Evolutionary conservation across 2,329 filamentous ascomycete genomes (phyloP).

Genomic region (Ramularia endophylla): DNA sequence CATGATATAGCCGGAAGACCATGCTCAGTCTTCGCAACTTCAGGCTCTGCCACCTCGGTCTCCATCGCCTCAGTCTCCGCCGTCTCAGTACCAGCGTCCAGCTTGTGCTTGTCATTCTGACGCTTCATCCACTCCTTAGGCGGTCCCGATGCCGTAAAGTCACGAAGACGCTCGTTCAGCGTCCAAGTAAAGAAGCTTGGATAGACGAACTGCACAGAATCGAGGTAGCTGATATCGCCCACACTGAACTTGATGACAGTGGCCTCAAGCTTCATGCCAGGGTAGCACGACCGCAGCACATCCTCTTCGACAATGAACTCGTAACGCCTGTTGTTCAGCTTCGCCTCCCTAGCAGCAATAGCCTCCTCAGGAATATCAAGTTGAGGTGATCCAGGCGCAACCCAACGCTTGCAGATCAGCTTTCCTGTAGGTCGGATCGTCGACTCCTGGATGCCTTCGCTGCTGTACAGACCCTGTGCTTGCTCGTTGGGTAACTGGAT

Average conservation of each 20-base stretch:
- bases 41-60: conserved; percentile 10
- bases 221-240: conserved; percentile 30
- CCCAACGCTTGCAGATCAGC: conserved; percentile 47
- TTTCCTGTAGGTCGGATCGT: conserved; percentile 49
- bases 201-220: conserved; percentile 34
- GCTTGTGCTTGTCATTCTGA: conserved; percentile 10
- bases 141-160: conserved; percentile 23
- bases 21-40: conserved; percentile 13
- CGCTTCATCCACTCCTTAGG: conserved; percentile 25
- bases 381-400: conserved; percentile 33
- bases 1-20: too few species aligned
- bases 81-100: conserved; percentile 4
- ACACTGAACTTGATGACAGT: conserved; percentile 25
- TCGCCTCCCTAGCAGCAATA: conserved; percentile 15
- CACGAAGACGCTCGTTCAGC: conserved; percentile 38
- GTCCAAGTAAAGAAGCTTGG: conserved; percentile 42
- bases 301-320: conserved; percentile 64
- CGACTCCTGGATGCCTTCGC: conserved; percentile 33
- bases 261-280: conserved; percentile 49
- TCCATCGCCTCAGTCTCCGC: conserved; percentile 2
- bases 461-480: conserved; percentile 44
- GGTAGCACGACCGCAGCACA: conserved; percentile 51
- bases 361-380: conserved; percentile 20
- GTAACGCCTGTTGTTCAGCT: conserved; percentile 43
- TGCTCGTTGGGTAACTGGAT: conserved; percentile 45